Evolutionary conservation across 208 protist species (phyloP).

Genomic region (Trypanosoma cruzi): DNA sequence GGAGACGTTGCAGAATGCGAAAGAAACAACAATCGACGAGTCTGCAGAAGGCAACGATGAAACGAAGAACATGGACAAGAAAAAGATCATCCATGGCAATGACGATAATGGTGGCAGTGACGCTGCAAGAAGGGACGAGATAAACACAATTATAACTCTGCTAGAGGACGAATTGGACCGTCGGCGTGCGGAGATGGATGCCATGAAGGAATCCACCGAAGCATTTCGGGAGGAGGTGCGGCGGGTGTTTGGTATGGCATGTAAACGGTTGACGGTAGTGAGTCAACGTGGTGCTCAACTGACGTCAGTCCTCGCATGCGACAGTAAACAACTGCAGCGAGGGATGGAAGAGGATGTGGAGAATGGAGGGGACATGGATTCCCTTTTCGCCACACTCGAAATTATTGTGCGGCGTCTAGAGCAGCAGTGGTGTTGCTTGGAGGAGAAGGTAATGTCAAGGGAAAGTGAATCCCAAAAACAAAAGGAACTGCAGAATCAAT

Average conservation of each 20-base stretch:
- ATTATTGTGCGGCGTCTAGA: not conserved
- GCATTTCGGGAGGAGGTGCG: not conserved
- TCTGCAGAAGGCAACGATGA: too few species aligned
- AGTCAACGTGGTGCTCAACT: slow-evolving; percentile 5
- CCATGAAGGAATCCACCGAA: not conserved
- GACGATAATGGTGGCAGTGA: too few species aligned
- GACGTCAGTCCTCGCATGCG: not conserved
- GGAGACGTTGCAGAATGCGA: not conserved
- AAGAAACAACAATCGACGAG: not conserved
- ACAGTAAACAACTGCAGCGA: not conserved
- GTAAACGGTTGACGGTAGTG: not conserved
- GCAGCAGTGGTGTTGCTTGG: slow-evolving; percentile 10
- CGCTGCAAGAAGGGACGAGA: not conserved
- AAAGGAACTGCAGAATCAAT: slow-evolving; percentile 9
- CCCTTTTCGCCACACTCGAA: not conserved
- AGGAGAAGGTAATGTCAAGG: not conserved
- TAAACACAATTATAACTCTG: not conserved
- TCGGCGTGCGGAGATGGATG: not conserved
- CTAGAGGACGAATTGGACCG: slow-evolving; percentile 11
- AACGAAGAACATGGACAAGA: too few species aligned
- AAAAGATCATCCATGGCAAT: too few species aligned
- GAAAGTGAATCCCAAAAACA: not conserved
- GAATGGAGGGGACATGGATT: not conserved
- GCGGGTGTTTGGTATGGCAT: not conserved
- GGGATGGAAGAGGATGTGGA: not conserved